Base-by-base conservation (phyloP, 1,284 basidiomycete genomes). In the Moniliella sp. region DNA sequence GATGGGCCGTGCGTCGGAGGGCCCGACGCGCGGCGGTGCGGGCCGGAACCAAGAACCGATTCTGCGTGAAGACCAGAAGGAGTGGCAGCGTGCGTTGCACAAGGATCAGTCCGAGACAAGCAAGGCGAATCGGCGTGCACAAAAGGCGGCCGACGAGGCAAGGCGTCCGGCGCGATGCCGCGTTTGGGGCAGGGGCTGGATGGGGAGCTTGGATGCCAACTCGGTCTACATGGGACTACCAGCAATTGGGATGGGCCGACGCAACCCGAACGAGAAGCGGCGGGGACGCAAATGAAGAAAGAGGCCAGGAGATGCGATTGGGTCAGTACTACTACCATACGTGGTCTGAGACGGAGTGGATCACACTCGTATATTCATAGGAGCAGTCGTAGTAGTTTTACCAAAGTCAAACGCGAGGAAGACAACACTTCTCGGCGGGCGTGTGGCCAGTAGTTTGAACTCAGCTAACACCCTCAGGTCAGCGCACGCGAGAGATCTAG, bases 1-100 rank as follows among this genome's bases (percentile, higher is more conserved):
- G 58, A 67, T 78, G 25, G 86, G 88, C 19, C 43, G 43, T 9
- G 42, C 52, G 1, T 45, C 43, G 5, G 38, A 49, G 5, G 42
- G 42, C 25, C 31, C 30, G n/a, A 14, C 18, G 15, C 19, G 32
- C 10, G 16, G 14, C 5, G 21, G 21, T 7, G 21, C n/a, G n/a
- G 31, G 19, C 10, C 25, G 25, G 18, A 15, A 10, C 3, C 10
- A 23, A 4, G 39, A 36, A n/a, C 47, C 43, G 4, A 50, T 59
- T 27, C 33, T 59, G 25, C 40, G 55, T 2, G 56, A 57, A 19
- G 56, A 59, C 35, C 56, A 59, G 42, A 18, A 42, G n/a, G 56
- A 59, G 28, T 59, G 56, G 56, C 48, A 54, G 33, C 35, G 47
- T 4, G 52, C 46, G 29, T 57, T 9, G 17, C 19, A 13, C 15